Evolutionary conservation across 768 basidiomycete genomes (phyloP), one percentile per base, ranked within the genome.

Genomic region (Symmetrospora coprosmae): DNA sequence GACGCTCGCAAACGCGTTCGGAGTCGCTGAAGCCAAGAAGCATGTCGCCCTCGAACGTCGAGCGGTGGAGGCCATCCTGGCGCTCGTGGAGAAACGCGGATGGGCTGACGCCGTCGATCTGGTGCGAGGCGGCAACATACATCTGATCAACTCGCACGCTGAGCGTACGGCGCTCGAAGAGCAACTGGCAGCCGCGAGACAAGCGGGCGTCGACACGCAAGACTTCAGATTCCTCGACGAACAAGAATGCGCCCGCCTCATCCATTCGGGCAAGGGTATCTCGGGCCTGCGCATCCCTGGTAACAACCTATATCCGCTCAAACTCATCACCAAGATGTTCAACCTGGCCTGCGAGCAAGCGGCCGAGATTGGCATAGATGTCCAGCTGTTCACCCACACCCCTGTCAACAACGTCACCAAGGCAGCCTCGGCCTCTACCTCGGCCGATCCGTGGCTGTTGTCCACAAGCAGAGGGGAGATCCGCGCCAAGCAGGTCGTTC

Each of bases 231-330:
- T 77, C 76, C 62, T 84, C 8, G 70, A 68, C 6, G 71, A 73
- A 53, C 75, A 77, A 9, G 75, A 80, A 23, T 75, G 82, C 51
- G 50, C 74, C 34, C 16, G 9, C 49, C 60, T 64, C 27, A 40
- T 45, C 8, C 60, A 33, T 38, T 40, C 30, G 35, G 78, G 79
- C 5, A 72, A 79, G 0, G 70, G 72, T 4, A 79, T 79, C 69
- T 78, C 83, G 0, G 84, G 72, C 1, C 73, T 81, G 33, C 74
- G 74, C 46, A 72, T 73, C 21, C 78, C 77, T 1, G 82, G 78
- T 0, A 71, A 81, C 68, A 89, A 86, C 64, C 71, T 87, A 27
- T 88, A 82, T 81, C 85, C 85, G 0, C 78, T 82, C 67, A 90
- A 75, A 23, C 71, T 76, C 16, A 53, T 66, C 37, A 55, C 64